These are phyloP conservation scores for Dryas alaskensis DNA, from an alignment of 306 rosid species.

Conservation along the genomic window DNA sequence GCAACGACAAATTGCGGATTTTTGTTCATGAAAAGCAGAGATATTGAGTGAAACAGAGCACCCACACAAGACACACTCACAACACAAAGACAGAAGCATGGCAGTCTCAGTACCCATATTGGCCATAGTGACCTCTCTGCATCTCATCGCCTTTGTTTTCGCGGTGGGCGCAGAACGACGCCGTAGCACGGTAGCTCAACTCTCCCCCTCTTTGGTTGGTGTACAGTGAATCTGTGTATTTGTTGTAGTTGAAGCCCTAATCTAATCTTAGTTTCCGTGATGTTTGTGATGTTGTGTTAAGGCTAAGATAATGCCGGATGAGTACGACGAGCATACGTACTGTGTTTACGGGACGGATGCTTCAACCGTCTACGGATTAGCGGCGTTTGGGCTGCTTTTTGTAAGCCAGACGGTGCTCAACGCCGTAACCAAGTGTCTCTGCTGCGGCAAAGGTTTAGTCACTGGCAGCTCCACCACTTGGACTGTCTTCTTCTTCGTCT, in stretches of 20 bases:
- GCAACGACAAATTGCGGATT: neutral
- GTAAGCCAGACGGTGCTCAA: slow-evolving; percentile 62
- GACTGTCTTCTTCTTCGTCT: slow-evolving; percentile 64
- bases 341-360: slow-evolving; percentile 81
- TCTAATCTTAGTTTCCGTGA: neutral
- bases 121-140: slow-evolving; percentile 57
- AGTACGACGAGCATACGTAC: slow-evolving; percentile 67
- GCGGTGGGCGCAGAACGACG: slow-evolving; percentile 94
- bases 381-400: slow-evolving; percentile 62
- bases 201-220: neutral
- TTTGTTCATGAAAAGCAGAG: slow-evolving; percentile 19
- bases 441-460: slow-evolving; percentile 85
- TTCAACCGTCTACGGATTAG: slow-evolving; percentile 79
- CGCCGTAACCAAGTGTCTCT: slow-evolving; percentile 82
- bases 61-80: neutral
- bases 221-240: too few relatives aligned
- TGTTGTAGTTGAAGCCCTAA: neutral
- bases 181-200: slow-evolving; percentile 55
- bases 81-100: slow-evolving; percentile 35
- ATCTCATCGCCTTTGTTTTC: slow-evolving; percentile 81
- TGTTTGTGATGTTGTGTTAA: slow-evolving; percentile 21
- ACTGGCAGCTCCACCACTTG: slow-evolving; percentile 58
- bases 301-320: slow-evolving; percentile 63
- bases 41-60: neutral
- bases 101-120: slow-evolving; percentile 56